Evolutionary conservation across 2,329 filamentous ascomycete species (phyloP), one percentile per base, ranked within the genome.

Genomic region (Talaromyces sp.): DNA sequence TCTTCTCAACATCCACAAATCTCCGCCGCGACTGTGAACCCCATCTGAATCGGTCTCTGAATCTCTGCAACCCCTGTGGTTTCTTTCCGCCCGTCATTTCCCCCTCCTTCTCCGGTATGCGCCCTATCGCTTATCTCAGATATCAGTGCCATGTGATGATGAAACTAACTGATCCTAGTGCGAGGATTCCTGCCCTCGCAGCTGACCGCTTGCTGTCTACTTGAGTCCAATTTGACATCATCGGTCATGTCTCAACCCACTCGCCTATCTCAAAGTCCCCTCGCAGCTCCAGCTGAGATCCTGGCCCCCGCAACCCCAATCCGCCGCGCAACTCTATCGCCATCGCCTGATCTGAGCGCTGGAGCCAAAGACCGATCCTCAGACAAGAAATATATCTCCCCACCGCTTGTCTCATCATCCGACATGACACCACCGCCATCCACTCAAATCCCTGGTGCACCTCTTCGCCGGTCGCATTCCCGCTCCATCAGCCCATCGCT

Each of bases 401-500:
- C 76, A 10, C 75, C 73, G 32, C 72, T 73, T 20, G 70, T 75
- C 41, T 79, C 77, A 17, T 80, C 80, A n/a, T 72, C 69, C 39
- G 70, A 75, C 35, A 82, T 86, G 73, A 87, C 85, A 11, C 84
- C 85, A 11, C 85, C 85, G 20, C 84, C 84, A 9, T 87, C 85
- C 2, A 82, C 82, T 2, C 85, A 87, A 63, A 65, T 81, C 7
- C 76, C 78, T 48, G 64, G 69, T 51, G 74, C 70, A 61, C 74
- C 70, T 48, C 67, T 67, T 51, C 70, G 77, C 27, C 76, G 65
- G 24, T 70, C 72, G 42, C 64, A 67, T 49, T 72, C 71, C 6
- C 61, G 59, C 39, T 64, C 62, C 11, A 50, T 58, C 27, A 67
- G 66, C 44, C 64, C 68, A 16, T 64, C 68, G 50, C 64, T 74